Evolutionary conservation across 805 yeast species (phyloP).

Genomic region (Starmerella potacharoeniae): DNA sequence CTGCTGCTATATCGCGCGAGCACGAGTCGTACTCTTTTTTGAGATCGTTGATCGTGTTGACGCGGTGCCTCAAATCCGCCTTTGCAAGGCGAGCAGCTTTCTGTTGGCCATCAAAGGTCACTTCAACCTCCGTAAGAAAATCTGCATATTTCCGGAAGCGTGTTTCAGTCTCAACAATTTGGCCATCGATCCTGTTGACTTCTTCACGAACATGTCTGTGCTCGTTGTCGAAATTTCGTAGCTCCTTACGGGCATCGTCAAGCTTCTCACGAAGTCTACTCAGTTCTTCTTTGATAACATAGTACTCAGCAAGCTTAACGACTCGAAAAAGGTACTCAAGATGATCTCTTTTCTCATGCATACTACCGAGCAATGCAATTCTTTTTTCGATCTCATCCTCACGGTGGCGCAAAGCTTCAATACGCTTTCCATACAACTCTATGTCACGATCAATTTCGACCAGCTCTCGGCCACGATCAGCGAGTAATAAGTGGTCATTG

Average conservation of each 20-base stretch:
- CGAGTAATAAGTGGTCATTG: conserved; percentile 46
- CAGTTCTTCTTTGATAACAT: not conserved
- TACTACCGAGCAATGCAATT: conserved; percentile 5
- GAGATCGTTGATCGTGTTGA: not conserved
- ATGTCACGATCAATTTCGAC: not conserved
- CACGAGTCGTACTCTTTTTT: not conserved
- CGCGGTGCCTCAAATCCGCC: not conserved
- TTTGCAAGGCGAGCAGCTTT: not conserved
- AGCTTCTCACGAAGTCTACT: not conserved
- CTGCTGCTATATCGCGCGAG: not conserved
- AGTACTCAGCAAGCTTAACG: not conserved
- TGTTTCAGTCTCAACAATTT: not conserved
- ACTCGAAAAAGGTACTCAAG: conserved; percentile 2
- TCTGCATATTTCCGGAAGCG: not conserved
- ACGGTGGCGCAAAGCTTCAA: not conserved
- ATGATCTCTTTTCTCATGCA: conserved; percentile 15
- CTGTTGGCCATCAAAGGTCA: not conserved
- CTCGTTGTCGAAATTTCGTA: conserved; percentile 20
- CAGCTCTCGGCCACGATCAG: conserved; percentile 2
- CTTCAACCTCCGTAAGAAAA: not conserved
- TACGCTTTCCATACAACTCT: not conserved
- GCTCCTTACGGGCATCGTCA: conserved; percentile 24
- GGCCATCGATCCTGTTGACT: too few species aligned
- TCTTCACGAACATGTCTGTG: not conserved
- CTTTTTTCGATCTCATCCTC: not conserved